Evolutionary conservation across 2,329 filamentous ascomycete genomes (phyloP).

Genomic region (Xylaria sp.): DNA sequence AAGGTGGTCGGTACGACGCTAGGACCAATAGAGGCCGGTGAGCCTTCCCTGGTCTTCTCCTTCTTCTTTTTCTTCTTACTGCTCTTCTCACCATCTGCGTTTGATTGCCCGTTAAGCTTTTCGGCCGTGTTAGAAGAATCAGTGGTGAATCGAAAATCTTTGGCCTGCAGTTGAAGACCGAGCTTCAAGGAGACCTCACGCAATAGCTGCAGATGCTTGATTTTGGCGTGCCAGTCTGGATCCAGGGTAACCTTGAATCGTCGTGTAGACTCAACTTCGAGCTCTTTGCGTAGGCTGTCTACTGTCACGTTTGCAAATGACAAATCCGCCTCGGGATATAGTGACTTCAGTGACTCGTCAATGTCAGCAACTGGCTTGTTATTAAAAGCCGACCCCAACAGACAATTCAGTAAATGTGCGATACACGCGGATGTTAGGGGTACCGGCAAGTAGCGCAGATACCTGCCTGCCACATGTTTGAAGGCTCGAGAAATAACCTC

Average conservation of each 20-base stretch:
- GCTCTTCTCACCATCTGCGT: constrained; percentile 59
- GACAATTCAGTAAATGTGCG: constrained; percentile 91
- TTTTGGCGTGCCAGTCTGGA: constrained; percentile 71
- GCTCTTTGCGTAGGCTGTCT: constrained; percentile 72
- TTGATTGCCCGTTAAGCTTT: constrained; percentile 55
- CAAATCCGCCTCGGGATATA: constrained; percentile 86
- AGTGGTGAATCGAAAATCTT: constrained; percentile 75
- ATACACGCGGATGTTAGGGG: constrained; percentile 83
- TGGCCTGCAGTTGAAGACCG: constrained; percentile 86
- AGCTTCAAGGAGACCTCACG: constrained; percentile 90
- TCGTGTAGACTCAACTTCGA: constrained; percentile 76
- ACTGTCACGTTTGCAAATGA: constrained; percentile 84
- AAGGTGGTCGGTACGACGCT: constrained; percentile 70
- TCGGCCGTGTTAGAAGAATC: constrained; percentile 51
- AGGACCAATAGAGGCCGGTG: constrained; percentile 58
- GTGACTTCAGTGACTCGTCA: constrained; percentile 75
- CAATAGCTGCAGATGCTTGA: constrained; percentile 84
- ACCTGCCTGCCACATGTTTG: constrained; percentile 87
- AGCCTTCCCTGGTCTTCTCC: constrained; percentile 60
- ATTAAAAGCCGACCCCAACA: constrained; percentile 82
- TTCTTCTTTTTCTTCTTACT: constrained; percentile 75
- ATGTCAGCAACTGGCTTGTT: constrained; percentile 80
- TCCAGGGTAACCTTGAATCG: constrained; percentile 82
- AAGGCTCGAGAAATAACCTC: constrained; percentile 97
- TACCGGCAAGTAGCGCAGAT: constrained; percentile 82